These are phyloP conservation scores for Schizosaccharomyces lindneri DNA, from an alignment of 805 yeast genomes.

Conservation along the genomic window DNA sequence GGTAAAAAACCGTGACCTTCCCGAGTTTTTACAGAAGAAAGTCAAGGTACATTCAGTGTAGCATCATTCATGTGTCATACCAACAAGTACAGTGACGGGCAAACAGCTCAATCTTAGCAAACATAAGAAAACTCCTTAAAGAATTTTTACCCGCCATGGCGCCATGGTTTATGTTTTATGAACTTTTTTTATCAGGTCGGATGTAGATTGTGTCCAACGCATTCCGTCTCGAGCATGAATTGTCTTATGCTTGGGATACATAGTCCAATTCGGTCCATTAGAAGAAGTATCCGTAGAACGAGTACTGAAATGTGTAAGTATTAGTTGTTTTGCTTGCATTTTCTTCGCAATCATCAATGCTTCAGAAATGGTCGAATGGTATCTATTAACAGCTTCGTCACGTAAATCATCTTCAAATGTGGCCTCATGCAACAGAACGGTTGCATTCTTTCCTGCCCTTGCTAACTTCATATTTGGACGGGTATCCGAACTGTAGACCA, in stretches of 20 bases:
- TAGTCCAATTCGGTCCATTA: background rate
- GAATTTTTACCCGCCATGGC: no score
- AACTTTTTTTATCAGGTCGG: background rate
- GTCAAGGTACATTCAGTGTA: no score
- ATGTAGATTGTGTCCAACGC: background rate
- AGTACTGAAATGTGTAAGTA: conserved; percentile 82
- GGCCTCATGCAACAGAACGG: conserved; percentile 75
- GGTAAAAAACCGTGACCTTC: no score
- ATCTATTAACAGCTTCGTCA: conserved; percentile 57
- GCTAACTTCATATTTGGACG: conserved; percentile 53
- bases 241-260: background rate
- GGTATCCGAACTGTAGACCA: conserved; percentile 87
- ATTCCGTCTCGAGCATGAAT: background rate
- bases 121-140: no score
- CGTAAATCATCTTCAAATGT: conserved; percentile 59
- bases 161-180: no score
- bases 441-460: conserved; percentile 37
- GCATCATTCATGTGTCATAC: no score
- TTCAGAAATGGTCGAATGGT: conserved; percentile 73
- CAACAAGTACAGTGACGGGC: no score
- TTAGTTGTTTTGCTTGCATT: conserved; percentile 47
- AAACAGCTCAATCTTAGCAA: no score
- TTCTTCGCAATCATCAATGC: conserved; percentile 44
- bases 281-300: conserved; percentile 20
- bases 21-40: no score